Conservation (phyloP, 768 basidiomycete species). For the Boletus fagicola region DNA sequence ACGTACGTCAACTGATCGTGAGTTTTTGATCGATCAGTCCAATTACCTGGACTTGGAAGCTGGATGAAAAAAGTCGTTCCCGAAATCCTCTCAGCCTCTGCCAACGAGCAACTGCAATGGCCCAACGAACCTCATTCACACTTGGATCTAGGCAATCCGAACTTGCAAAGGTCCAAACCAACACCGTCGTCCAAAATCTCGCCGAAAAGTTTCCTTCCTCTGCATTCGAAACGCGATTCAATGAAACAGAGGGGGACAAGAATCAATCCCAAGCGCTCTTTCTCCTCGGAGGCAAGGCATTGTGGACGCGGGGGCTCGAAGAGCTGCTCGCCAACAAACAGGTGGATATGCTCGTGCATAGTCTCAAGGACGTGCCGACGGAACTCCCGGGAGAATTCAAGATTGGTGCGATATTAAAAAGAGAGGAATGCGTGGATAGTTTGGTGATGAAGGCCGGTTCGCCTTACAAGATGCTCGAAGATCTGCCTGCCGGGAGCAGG, state of each 20-base stretch:
- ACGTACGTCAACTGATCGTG: too few species aligned
- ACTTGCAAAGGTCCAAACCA: slow-evolving; percentile 88
- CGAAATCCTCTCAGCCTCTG: not conserved
- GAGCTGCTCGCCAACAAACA: slow-evolving; percentile 66
- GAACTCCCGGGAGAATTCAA: slow-evolving; percentile 79
- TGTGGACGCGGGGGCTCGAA: slow-evolving; percentile 98
- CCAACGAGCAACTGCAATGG: slow-evolving; percentile 12
- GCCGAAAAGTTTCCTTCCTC: slow-evolving; percentile 51
- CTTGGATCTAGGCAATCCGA: slow-evolving; percentile 86
- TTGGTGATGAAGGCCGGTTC: slow-evolving; percentile 79
- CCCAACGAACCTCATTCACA: slow-evolving; percentile 48
- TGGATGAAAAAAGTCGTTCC: not conserved
- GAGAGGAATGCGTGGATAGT: slow-evolving; percentile 88
- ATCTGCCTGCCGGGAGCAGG: slow-evolving; percentile 83
- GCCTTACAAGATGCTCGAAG: slow-evolving; percentile 68
- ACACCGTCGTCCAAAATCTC: slow-evolving; percentile 69
- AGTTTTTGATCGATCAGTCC: not conserved
- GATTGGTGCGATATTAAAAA: slow-evolving; percentile 78
- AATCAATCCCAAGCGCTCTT: slow-evolving; percentile 90
- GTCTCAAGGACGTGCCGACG: slow-evolving; percentile 92
- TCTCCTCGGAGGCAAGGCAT: slow-evolving; percentile 82
- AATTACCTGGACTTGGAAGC: not conserved
- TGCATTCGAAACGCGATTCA: slow-evolving; percentile 52
- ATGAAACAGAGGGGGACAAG: slow-evolving; percentile 80
- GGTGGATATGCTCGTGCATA: slow-evolving; percentile 93